phyloP scores from a whole-genome alignment of 192 early-diverging fungal species.

The Backusella mclennaniae region DNA sequence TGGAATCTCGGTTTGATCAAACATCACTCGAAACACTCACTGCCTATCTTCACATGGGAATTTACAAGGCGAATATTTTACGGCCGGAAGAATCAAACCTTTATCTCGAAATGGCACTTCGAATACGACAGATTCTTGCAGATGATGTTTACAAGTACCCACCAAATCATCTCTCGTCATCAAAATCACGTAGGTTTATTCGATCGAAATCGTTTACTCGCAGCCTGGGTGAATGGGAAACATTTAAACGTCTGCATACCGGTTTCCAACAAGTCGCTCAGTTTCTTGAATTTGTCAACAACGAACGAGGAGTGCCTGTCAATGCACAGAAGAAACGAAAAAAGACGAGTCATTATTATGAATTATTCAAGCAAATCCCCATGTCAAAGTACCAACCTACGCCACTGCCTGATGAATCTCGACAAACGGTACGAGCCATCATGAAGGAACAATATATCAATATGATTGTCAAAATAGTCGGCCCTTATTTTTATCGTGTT shows the following conservation, averaged over 20 bases:
- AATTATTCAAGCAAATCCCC: background rate
- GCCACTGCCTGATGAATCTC: background rate
- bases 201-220: background rate
- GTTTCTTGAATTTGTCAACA: slow-evolving; percentile 12
- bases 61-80: slow-evolving; percentile 14
- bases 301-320: slow-evolving; percentile 19
- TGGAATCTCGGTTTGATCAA: slow-evolving; percentile 16
- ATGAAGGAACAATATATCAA: slow-evolving; percentile 7
- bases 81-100: background rate
- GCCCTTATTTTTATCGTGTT: background rate
- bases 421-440: background rate
- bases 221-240: slow-evolving; percentile 5
- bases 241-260: slow-evolving; percentile 6
- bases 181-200: background rate
- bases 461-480: background rate
- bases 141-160: background rate
- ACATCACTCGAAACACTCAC: slow-evolving; percentile 9
- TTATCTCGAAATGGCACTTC: slow-evolving; percentile 24
- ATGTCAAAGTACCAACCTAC: background rate
- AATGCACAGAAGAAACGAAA: background rate
- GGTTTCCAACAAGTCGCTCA: background rate
- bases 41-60: slow-evolving; percentile 7
- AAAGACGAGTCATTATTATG: background rate
- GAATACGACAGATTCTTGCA: slow-evolving; percentile 3
- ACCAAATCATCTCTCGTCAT: background rate